Evolutionary conservation across 2,329 filamentous ascomycete species (phyloP).

Genomic region (Hypoxylon sp.): DNA sequence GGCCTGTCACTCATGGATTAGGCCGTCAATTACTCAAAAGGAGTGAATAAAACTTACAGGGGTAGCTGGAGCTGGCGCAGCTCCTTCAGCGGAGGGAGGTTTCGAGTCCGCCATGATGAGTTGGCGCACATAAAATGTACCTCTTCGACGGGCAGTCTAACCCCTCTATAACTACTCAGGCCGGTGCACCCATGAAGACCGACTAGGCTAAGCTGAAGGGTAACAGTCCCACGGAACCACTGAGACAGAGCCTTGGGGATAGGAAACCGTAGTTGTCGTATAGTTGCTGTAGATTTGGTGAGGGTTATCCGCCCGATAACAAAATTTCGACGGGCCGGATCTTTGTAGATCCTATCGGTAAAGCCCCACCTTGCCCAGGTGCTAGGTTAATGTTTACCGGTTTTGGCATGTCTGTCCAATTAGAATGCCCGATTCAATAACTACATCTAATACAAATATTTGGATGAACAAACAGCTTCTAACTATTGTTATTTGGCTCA

Average conservation of each 20-base stretch:
- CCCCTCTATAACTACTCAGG: not conserved
- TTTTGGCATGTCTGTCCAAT: slow-evolving; percentile 30
- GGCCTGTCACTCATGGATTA: slow-evolving; percentile 16
- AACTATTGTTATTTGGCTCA: no score
- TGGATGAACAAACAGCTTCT: not conserved
- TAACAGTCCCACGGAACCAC: not conserved
- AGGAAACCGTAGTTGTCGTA: not conserved
- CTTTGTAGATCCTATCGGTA: slow-evolving; percentile 41
- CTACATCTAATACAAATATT: not conserved
- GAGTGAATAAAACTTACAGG: slow-evolving; percentile 25
- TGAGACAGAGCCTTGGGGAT: slow-evolving; percentile 1
- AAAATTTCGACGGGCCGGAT: slow-evolving; percentile 43
- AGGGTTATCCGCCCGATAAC: slow-evolving; percentile 31
- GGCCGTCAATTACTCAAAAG: not conserved
- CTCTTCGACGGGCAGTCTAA: not conserved
- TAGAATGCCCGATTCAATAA: slow-evolving; percentile 1
- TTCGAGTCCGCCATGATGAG: slow-evolving; percentile 45
- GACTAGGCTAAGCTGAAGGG: not conserved
- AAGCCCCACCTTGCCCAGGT: slow-evolving; percentile 22
- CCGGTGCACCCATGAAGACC: not conserved
- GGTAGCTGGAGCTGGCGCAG: slow-evolving; percentile 26
- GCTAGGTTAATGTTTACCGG: slow-evolving; percentile 15
- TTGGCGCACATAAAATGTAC: not conserved
- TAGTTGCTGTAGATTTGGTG: slow-evolving; percentile 3
- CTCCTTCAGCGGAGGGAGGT: slow-evolving; percentile 33